Evolutionary conservation across 768 basidiomycete species (phyloP).

Genomic region (Lentinus brumalis): DNA sequence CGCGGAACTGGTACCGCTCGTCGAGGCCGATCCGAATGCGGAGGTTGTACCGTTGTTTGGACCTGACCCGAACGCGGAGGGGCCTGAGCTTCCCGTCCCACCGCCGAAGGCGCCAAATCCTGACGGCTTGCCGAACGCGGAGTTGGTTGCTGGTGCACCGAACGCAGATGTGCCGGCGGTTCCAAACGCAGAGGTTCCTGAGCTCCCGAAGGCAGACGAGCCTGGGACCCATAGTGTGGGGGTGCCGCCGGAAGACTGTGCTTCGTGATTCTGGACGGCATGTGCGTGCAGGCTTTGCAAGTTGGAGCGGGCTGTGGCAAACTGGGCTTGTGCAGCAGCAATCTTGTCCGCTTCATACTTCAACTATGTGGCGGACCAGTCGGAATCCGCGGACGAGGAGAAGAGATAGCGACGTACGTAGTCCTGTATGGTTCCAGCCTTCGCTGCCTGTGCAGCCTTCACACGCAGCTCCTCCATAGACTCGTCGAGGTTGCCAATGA

Average conservation of each 20-base stretch:
- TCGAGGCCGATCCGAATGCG: conserved; percentile 14
- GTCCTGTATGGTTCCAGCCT: conserved; percentile 56
- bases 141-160: conserved; percentile 35
- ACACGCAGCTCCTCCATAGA: conserved; percentile 79
- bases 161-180: conserved; percentile 15
- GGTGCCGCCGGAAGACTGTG: conserved; percentile 9
- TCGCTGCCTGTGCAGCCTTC: conserved; percentile 57
- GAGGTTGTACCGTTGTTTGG: conserved; percentile 21
- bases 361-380: conserved; percentile 32
- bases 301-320: conserved; percentile 40
- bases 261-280: conserved; percentile 43
- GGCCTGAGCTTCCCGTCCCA: conserved; percentile 14
- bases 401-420: conserved; percentile 56
- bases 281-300: conserved; percentile 51
- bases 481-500: conserved; percentile 69
- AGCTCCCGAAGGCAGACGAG: background rate
- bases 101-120: conserved; percentile 11
- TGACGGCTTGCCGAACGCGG: conserved; percentile 39
- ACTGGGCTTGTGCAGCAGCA: conserved; percentile 49
- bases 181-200: conserved; percentile 20
- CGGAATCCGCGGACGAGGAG: background rate
- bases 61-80: conserved; percentile 14
- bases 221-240: conserved; percentile 3
- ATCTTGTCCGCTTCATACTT: conserved; percentile 63
- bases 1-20: conserved; percentile 22